phyloP scores from a whole-genome alignment of 306 rosid genomes.

The Begonia peltatifolia region DNA sequence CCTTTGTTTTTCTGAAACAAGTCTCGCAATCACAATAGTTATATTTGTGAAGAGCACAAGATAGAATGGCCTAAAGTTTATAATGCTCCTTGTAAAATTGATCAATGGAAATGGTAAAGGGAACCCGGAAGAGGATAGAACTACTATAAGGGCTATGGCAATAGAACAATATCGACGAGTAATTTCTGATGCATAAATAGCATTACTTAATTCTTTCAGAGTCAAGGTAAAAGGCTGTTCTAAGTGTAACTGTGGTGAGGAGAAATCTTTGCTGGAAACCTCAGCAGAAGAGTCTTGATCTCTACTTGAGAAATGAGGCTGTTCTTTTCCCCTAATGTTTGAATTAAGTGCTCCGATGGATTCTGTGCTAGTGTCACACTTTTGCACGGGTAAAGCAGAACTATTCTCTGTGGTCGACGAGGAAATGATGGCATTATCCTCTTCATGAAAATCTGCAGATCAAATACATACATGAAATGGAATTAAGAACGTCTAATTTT shows the following conservation, averaged over 20 bases:
- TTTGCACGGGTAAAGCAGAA: constrained; percentile 7
- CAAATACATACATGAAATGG: constrained; percentile 2
- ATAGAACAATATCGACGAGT: constrained; percentile 41
- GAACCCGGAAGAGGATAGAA: constrained; percentile 31
- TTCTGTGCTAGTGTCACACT: constrained; percentile 6
- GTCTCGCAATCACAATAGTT: constrained; percentile 37
- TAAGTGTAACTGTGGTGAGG: constrained; percentile 13
- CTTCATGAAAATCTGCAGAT: constrained; percentile 25
- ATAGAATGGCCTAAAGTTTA: constrained; percentile 46
- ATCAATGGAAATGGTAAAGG: constrained; percentile 24
- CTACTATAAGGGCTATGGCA: constrained; percentile 35
- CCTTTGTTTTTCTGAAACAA: constrained; percentile 24
- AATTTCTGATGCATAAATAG: constrained; percentile 37
- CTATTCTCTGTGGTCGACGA: constrained; percentile 12
- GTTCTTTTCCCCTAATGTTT: constrained; percentile 7
- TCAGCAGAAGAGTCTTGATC: constrained; percentile 3
- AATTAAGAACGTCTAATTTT: constrained; percentile 3
- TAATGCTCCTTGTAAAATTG: constrained; percentile 19
- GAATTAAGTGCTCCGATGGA: constrained; percentile 3
- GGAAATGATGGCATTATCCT: constrained; percentile 18
- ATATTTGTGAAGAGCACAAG: constrained; percentile 49
- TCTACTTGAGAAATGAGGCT: constrained; percentile 4
- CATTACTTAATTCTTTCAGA: constrained; percentile 29
- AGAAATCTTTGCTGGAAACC: constrained; percentile 9
- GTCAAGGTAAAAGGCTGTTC: constrained; percentile 16